Evolutionary conservation across 768 basidiomycete genomes (phyloP), one percentile per base, ranked within the genome.

Genomic region (Tulasnella sp.): DNA sequence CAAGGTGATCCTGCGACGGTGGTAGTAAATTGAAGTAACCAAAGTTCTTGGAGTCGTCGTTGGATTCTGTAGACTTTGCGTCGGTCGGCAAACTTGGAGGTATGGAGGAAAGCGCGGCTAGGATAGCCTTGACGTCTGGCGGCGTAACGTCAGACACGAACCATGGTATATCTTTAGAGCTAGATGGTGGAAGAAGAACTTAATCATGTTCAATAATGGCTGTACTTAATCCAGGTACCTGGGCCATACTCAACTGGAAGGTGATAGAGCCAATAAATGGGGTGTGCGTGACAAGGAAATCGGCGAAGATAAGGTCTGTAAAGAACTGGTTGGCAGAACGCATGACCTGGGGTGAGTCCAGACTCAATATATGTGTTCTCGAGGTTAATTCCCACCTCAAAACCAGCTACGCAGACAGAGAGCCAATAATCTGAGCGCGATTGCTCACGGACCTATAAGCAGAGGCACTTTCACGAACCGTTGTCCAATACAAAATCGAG

Each of bases 91-190:
- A 92, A 9, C 80, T 72, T 1, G 68, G 29, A 1, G 79, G 74
- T 45, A 68, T 65, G 12, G 53, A 5, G 29, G 66, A 49, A 12
- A 75, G 67, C 17, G 70, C 67, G 45, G 82, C 76, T 45, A 84
- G 75, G 1, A 92, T 74, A 5, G 74, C 75, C 1, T 68, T 53
- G 58, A 96, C 96, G 69, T 99, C 94, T 24, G 76, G 73, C 1
- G 94, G 92, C 3, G 88, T 87, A 25, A 93, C 92, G 68, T 96
- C 91, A 10, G 88, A 92, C 48, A 97, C 93, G 68, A 98, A 99
- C 92, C 94, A 99, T 0, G 93, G 93, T 53, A 97, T 86, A 8
- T 87, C 74, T 70, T 99, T 97, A 0, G 92, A 89, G 72, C 92
- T 94, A 61, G 2, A 55, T 22, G 30, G 44, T 27, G 27, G 25